Evolutionary conservation across 1,284 basidiomycete genomes (phyloP), one percentile per base, ranked within the genome.

Genomic region (Ustilago bromivora): DNA sequence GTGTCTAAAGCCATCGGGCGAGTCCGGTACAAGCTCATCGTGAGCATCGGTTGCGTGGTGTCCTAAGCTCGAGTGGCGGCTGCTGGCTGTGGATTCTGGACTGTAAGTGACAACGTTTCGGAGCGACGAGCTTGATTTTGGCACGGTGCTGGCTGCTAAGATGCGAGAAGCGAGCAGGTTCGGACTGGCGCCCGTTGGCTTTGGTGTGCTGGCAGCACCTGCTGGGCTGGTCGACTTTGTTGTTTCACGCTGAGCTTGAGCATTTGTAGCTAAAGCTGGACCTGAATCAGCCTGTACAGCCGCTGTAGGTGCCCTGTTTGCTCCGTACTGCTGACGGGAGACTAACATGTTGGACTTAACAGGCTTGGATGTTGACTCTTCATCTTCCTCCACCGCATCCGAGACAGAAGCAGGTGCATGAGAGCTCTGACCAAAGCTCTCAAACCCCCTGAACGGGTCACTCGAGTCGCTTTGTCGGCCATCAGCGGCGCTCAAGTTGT

Each of bases 391-490:
- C 3, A 32, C 65, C 6, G 5, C 53, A 34, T 35, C 61, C 0
- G 65, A 68, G 0, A 49, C 31, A n/a, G 65, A 73, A 10, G 58
- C 57, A 8, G 71, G 71, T 31, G 57, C 61, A 31, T 66, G 67
- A 2, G 67, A 67, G 64, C 76, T 78, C 57, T 78, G 76, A 8
- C 76, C 75, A 32, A 80, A 71, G 59, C 78, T 80, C 47, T 80
- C 78, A 57, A 78, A 74, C 36, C 73, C 78, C n/a, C 55, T 41
- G 59, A 80, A 80, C 0, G 78, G 78, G 53, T 80, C 78, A 61
- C 68, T 80, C n/a, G 71, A 65, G 23, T 78, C 78, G 51, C 72
- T 75, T n/a, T 56, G n/a, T 28, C 40, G 51, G 34, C 58, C 61
- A 40, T 77, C 64, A 9, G 64, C 73, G 19, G 64, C 61, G 54